A percentile compares a stretch with the other conserved stretches of the same genome.
phyloP scores from a whole-genome alignment of 306 rosid species.

The Fragaria ananassa region DNA sequence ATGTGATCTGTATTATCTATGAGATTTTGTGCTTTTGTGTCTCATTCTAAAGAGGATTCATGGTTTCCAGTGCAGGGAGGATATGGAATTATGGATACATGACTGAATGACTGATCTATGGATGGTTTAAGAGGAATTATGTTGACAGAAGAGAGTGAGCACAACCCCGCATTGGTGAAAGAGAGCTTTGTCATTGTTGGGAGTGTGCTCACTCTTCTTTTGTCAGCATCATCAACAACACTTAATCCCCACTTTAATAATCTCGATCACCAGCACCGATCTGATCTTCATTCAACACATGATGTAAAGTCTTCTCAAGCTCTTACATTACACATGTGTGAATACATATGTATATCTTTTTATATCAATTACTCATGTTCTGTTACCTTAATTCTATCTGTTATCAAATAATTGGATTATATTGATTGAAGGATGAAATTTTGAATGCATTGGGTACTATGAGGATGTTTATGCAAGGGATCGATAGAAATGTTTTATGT shows the following conservation, averaged over 20 bases:
- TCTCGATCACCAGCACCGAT: not conserved
- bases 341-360: too few species aligned
- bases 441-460: not conserved
- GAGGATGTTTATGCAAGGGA: not conserved
- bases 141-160: conserved; percentile 99
- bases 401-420: not conserved
- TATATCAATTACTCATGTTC: not conserved
- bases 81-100: not conserved
- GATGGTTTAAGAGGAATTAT: not conserved
- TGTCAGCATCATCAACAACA: conserved; percentile 42
- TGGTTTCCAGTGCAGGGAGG: conserved; percentile 1
- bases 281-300: conserved; percentile 2
- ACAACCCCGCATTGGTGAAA: conserved; percentile 59
- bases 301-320: not conserved
- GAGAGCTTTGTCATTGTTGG: conserved; percentile 51
- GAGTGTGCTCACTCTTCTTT: conserved; percentile 66
- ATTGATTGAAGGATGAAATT: not conserved
- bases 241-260: not conserved
- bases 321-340: too few species aligned
- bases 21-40: not conserved
- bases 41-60: not conserved
- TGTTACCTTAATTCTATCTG: not conserved
- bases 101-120: not conserved
- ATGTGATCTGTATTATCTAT: not conserved
- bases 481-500: not conserved